Evolutionary conservation across 352 stramenopile genomes (phyloP).

Genomic region (Phytophthora idaei): DNA sequence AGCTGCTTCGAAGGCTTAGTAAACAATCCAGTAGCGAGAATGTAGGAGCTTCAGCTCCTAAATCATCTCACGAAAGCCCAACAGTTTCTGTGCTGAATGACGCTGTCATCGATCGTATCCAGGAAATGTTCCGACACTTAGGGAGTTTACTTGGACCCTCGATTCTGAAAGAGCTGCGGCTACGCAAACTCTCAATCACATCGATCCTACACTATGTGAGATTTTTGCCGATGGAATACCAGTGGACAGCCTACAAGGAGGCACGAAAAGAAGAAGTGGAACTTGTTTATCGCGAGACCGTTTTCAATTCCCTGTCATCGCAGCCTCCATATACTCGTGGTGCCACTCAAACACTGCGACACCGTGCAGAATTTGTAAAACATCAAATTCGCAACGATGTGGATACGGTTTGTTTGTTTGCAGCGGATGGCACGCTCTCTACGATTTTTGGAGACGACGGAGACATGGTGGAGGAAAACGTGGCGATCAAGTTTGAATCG

Average conservation of each 20-base stretch:
- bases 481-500: constrained; percentile 66
- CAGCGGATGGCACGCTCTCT: constrained; percentile 59
- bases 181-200: constrained; percentile 59
- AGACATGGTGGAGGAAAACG: constrained; percentile 49
- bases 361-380: constrained; percentile 74
- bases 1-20: constrained; percentile 63
- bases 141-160: constrained; percentile 48
- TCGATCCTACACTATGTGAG: constrained; percentile 67
- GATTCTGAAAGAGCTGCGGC: constrained; percentile 60
- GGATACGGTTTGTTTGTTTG: constrained; percentile 74
- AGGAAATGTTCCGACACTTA: constrained; percentile 74
- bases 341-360: constrained; percentile 40
- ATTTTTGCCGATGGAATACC: constrained; percentile 61
- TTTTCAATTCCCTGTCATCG: constrained; percentile 25
- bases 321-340: too few species aligned
- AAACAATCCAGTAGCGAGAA: constrained; percentile 31
- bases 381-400: constrained; percentile 75
- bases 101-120: constrained; percentile 60
- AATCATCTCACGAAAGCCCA: not conserved
- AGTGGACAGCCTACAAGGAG: constrained; percentile 74
- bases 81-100: constrained; percentile 36
- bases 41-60: not conserved
- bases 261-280: constrained; percentile 63
- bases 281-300: constrained; percentile 42
- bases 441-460: constrained; percentile 78